Evolutionary conservation across 2,329 filamentous ascomycete genomes (phyloP).

Genomic region (Colletotrichum caudatum): DNA sequence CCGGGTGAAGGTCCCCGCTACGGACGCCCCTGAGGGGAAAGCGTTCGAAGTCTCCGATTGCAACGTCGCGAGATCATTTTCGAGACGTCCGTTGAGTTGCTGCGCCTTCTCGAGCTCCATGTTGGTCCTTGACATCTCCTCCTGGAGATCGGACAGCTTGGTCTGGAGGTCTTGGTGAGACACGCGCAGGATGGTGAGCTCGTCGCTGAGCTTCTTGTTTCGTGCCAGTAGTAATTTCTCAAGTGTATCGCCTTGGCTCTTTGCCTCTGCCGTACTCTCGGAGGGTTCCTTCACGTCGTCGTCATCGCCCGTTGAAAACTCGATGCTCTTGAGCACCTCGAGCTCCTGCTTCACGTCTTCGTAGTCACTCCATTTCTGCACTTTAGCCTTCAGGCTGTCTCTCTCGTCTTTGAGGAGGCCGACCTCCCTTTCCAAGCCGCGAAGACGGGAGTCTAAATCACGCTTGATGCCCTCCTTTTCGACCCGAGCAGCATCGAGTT

Average conservation of each 20-base stretch:
- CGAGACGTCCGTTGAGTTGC: conserved; percentile 86
- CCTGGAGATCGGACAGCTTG: conserved; percentile 82
- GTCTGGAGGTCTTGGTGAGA: conserved; percentile 92
- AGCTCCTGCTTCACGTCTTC: conserved; percentile 96
- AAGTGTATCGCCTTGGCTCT: conserved; percentile 80
- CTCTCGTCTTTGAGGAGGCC: conserved; percentile 82
- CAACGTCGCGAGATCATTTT: conserved; percentile 89
- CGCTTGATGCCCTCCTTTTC: conserved; percentile 87
- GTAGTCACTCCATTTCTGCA: conserved; percentile 93
- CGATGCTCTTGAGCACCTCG: conserved; percentile 96
- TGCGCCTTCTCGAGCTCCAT: conserved; percentile 88
- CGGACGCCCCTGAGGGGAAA: conserved; percentile 90
- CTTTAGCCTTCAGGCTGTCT: conserved; percentile 81
- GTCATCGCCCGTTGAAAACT: conserved; percentile 92
- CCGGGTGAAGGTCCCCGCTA: conserved; percentile 91
- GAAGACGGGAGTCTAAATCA: conserved; percentile 79
- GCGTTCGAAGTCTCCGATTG: conserved; percentile 87
- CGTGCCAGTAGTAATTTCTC: conserved; percentile 91
- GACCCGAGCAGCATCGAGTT: conserved; percentile 84
- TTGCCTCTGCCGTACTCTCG: conserved; percentile 63
- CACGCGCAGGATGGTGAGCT: conserved; percentile 90
- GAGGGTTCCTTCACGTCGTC: conserved; percentile 61
- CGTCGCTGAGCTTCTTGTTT: conserved; percentile 96
- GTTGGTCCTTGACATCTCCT: conserved; percentile 85
- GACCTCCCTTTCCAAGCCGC: conserved; percentile 83